These are phyloP conservation scores for Vinca minor DNA, from an alignment of 257 asterid species.

Conservation along the genomic window DNA sequence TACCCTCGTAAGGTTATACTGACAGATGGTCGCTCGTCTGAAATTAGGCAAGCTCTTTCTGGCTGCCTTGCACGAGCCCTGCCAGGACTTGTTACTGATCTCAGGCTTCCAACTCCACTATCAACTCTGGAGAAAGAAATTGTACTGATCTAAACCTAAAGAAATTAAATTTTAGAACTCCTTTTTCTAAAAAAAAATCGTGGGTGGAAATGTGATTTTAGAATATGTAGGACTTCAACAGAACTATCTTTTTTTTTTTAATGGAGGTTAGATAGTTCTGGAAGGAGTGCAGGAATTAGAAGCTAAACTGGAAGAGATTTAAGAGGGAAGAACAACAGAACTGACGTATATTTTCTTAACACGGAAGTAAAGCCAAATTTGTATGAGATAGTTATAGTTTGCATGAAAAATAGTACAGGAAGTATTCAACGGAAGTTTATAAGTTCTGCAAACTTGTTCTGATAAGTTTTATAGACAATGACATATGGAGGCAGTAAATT, in stretches of 20 bases:
- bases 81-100: conserved; percentile 78
- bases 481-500: background rate
- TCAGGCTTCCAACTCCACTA: conserved; percentile 66
- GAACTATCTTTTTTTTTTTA: background rate
- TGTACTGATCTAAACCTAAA: conserved; percentile 32
- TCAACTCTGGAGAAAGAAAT: conserved; percentile 73
- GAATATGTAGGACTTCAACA: background rate
- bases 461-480: background rate
- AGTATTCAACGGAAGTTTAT: background rate
- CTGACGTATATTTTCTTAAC: background rate
- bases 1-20: conserved; percentile 52
- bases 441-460: background rate
- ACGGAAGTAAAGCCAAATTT: background rate
- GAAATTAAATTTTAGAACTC: background rate
- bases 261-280: background rate
- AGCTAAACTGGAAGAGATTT: background rate
- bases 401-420: background rate
- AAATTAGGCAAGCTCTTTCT: conserved; percentile 71
- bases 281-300: background rate
- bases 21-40: conserved; percentile 69
- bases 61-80: conserved; percentile 78
- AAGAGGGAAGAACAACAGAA: background rate
- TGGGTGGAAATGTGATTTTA: background rate
- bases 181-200: background rate
- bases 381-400: background rate